Percentiles rank a stretch among this genome's conserved stretches.
phyloP scores from a whole-genome alignment of 331 rosid genomes.

The Pyracantha coccinea region DNA sequence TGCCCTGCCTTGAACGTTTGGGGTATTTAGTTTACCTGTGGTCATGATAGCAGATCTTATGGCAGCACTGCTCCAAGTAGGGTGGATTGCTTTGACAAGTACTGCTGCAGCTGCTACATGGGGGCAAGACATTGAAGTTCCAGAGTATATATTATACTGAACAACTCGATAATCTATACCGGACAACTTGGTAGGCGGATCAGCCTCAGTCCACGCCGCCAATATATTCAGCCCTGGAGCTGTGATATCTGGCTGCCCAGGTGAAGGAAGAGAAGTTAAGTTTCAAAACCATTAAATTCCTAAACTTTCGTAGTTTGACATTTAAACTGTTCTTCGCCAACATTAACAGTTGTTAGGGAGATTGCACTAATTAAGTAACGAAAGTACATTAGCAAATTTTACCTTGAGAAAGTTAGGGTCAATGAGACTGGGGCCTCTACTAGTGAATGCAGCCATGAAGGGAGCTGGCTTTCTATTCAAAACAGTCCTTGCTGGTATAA shows the following conservation, averaged over 20 bases:
- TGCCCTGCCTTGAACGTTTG: not conserved
- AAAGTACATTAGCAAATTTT: not conserved
- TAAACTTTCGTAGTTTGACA: not conserved
- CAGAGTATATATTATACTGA: constrained; percentile 62
- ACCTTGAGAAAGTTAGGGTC: constrained; percentile 85
- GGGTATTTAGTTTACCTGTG: constrained; percentile 45
- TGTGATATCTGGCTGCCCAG: constrained; percentile 80
- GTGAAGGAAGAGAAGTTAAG: not conserved
- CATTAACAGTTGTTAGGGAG: not conserved
- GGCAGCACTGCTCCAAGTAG: constrained; percentile 82
- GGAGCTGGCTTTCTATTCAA: constrained; percentile 78
- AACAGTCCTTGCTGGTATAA: constrained; percentile 57
- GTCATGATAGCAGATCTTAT: constrained; percentile 88
- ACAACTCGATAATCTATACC: constrained; percentile 46
- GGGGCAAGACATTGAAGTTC: constrained; percentile 97
- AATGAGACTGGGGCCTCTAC: constrained; percentile 79
- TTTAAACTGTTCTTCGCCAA: not conserved
- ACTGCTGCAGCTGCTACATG: constrained; percentile 70
- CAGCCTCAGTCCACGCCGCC: constrained; percentile 81
- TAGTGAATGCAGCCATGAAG: constrained; percentile 61
- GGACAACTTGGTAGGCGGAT: constrained; percentile 61
- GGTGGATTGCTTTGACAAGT: constrained; percentile 78
- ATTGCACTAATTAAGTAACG: not conserved
- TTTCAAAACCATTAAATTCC: not conserved
- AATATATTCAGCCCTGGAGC: constrained; percentile 89